Base-by-base conservation (phyloP, 768 basidiomycete species). In the Amanita subjunquillea region DNA sequence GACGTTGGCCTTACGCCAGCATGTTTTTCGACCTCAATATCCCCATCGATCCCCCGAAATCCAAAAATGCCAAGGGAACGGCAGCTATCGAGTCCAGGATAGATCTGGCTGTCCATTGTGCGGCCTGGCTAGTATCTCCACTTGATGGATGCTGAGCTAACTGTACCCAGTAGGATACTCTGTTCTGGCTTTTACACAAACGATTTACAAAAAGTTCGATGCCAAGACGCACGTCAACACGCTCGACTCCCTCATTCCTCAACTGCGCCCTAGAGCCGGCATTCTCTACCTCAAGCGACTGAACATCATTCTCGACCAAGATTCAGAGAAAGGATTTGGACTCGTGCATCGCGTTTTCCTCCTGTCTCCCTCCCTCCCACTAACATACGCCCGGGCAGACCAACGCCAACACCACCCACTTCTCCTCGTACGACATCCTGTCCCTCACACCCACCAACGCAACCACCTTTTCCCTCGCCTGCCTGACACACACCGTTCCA, bases 301-400 rank as follows among this genome's bases (percentile, higher is more conserved):
- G 51, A 90, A 82, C n/a, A 83, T 93, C 47, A 71, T 87, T 9
- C 73, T 91, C 7, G 85, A 91, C 55, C 81, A 89, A 59, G 86
- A 84, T 39, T 91, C 90, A 60, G 87, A 91, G 63, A 91, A 89
- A 63, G 87, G 90, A 1, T 86, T 87, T 59, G 87, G 89, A 29
- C 63, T 91, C 63, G 88, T 91, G 53, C 57, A 74, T 67, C 29
- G 8, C 9, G 13, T 34, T 9, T 34, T 36, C 38, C 15, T 45
- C 44, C 25, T 38, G 27, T 39, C 39, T 32, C 37, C 3, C 17
- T 17, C 17, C 37, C 30, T 7, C 27, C 32, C n/a, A 17, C 38
- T 32, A 15, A 22, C 39, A 32, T 38, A 50, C 29, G 5, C 42
- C 17, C 15, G 34, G 38, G 30, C 44, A 92, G 91, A 85, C 82